Evolutionary conservation across 495 filamentous ascomycete species (phyloP), one percentile per base, ranked within the genome.

Genomic region (Friedmanniomyces endolithicus): DNA sequence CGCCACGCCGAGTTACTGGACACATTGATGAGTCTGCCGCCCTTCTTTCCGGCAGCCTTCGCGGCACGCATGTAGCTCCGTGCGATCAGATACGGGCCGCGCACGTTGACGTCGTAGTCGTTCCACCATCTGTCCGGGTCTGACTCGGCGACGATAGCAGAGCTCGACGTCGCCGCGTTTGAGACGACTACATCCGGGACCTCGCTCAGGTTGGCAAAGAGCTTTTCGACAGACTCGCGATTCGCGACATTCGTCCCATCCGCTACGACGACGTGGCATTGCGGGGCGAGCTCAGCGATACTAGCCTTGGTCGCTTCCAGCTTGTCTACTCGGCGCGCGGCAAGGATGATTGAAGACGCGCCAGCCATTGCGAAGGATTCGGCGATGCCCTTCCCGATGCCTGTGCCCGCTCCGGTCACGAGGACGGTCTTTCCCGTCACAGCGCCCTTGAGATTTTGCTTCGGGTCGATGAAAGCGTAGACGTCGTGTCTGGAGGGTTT

Each of bases 391-490:
- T 20, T 14, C 22, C 51, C 51, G 24, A 53, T 53, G 11, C 51
- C 51, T 7, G 17, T 53, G 11, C 51, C 51, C 1, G 51, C 51
- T 11, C 51, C 51, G 17, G 51, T 53, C n/a, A 53, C 37, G 11
- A 53, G 37, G 22, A 53, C 51, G 24, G 24, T 44, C 27, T 45
- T 53, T 22, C 51, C 51, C 6, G 35, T 12, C n/a, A 37, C 51
- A 1, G 51, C 51, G 22, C n/a, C 51, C 31, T 53, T 53, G 37
- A 53, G 51, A 25, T 43, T 31, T 16, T 53, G 17, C 3, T 4
- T 20, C 12, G 51, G 51, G 37, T 53, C 37, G 40, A 53, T 45
- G 51, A 53, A 53, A 11, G 51, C 33, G 27, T 53, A 53, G 35
- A 53, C 51, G 27, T 53, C 51, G 51, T 53, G 35, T 17, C 27